Conservation (phyloP, 1,139 yeast genomes). For the Diutina sp. region DNA sequence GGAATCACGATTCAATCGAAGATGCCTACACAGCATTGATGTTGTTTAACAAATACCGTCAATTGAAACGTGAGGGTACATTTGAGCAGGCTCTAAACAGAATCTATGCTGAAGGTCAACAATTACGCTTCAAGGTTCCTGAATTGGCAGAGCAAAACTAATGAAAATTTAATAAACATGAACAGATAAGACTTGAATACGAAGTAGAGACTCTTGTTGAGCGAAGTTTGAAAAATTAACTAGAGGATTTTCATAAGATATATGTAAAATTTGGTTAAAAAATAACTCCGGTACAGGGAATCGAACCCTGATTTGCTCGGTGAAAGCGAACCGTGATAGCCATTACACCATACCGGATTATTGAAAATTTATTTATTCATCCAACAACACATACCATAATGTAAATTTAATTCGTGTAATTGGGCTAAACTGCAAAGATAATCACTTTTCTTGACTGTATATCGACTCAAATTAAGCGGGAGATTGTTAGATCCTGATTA, state of each 20-base stretch:
- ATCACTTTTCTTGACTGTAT: too few relatives aligned
- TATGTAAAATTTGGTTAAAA: slow-evolving; percentile 2
- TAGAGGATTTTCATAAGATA: too few relatives aligned
- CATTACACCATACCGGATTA: slow-evolving; percentile 18
- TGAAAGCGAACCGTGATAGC: slow-evolving; percentile 19
- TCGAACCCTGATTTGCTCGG: slow-evolving; percentile 34
- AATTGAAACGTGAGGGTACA: slow-evolving; percentile 41
- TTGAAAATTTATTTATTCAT: too few relatives aligned
- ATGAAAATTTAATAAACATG: neutral
- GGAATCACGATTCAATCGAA: slow-evolving; percentile 94
- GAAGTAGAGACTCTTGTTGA: too few relatives aligned
- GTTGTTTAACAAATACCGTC: slow-evolving; percentile 60
- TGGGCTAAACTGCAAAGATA: too few relatives aligned
- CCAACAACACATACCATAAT: too few relatives aligned
- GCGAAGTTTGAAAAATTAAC: too few relatives aligned
- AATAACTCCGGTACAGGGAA: slow-evolving; percentile 32
- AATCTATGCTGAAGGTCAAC: slow-evolving; percentile 67
- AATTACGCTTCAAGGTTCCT: slow-evolving; percentile 29
- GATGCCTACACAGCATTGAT: slow-evolving; percentile 84
- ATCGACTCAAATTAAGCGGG: too few relatives aligned
- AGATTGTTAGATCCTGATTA: too few relatives aligned
- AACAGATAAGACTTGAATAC: too few relatives aligned
- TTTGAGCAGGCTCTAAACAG: slow-evolving; percentile 51
- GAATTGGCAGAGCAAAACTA: neutral
- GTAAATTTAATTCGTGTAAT: too few relatives aligned